Evolutionary conservation across 1,284 basidiomycete genomes (phyloP), one percentile per base, ranked within the genome.

Genomic region (Cryptococcus sp.): DNA sequence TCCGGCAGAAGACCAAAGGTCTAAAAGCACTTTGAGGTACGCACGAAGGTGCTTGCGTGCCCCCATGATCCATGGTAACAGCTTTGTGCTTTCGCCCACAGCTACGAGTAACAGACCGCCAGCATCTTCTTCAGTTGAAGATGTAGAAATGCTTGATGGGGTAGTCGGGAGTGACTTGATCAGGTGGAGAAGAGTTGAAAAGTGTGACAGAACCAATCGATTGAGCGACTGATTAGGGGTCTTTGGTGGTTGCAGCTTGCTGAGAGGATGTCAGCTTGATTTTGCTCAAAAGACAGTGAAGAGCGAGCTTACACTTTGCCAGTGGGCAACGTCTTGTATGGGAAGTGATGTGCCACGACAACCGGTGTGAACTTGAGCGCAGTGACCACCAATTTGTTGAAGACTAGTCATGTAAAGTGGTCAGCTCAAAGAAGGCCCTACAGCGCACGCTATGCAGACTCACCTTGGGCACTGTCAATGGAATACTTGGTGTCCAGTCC

Each of bases 341-440:
- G 94, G 41, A 90, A 83, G 72, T 97, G 93, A 69, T 94, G 87
- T 56, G 85, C 83, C 13, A 99, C 83, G 1, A 98, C 85, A 38
- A 98, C 84, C 0, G 95, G 95, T 0, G 93, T 93, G 79, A 92
- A 99, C 73, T 87, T 87, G 51, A 99, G 82, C 0, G 93, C 81
- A 1, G 94, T 96, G 15, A 86, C 84, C 37, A 99, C 83, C 20
- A 99, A 83, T 79, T 96, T 96, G 81, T 89, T 89, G 81, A 95
- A 99, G 17, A 95, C 91, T 91, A 44, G 17, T 22, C 2, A 10
- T 4, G 13, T 10, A 13, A 13, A 34, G 2, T 10, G 29, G 13
- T 34, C 29, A 34, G 8, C 29, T 34, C 29, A 34, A 13, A 43
- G 41, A 20, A n/a, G n/a, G 26, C n/a, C 37, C 38, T 47, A 5